Evolutionary conservation across 1,284 basidiomycete genomes (phyloP).

Genomic region (Heterobasidion parviporum): DNA sequence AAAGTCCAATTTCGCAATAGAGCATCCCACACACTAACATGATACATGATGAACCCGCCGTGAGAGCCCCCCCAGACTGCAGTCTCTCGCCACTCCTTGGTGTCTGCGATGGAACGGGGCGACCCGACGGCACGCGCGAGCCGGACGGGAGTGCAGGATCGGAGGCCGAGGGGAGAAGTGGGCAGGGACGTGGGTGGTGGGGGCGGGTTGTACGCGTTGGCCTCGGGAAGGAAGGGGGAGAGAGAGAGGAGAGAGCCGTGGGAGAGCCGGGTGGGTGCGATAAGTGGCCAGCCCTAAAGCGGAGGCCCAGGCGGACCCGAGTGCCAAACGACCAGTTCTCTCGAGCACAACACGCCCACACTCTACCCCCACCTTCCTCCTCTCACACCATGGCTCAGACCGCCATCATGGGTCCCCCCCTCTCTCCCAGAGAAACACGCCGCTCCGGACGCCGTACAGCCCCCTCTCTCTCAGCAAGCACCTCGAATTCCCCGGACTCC

Average conservation of each 20-base stretch:
- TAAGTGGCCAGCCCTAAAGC: slow-evolving; percentile 31
- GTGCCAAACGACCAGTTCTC: slow-evolving; percentile 2
- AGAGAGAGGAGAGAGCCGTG: slow-evolving; percentile 6
- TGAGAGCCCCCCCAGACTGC: too few relatives aligned
- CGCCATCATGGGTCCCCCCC: slow-evolving; percentile 63
- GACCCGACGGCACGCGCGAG: too few relatives aligned
- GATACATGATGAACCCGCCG: too few relatives aligned
- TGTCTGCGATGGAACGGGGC: too few relatives aligned
- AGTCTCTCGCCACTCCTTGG: too few relatives aligned
- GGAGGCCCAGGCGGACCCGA: slow-evolving; percentile 8
- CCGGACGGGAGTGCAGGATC: background rate
- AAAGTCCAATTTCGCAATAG: too few relatives aligned
- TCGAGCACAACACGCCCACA: slow-evolving; percentile 4
- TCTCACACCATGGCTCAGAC: slow-evolving; percentile 35
- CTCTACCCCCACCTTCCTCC: background rate
- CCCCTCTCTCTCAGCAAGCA: slow-evolving; percentile 54
- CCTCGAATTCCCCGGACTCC: slow-evolving; percentile 73
- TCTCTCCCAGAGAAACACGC: slow-evolving; percentile 66
- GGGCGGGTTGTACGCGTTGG: background rate
- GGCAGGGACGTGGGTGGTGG: background rate
- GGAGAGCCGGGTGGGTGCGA: slow-evolving; percentile 2
- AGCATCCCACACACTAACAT: too few relatives aligned
- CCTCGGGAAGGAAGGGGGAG: background rate
- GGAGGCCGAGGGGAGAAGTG: background rate
- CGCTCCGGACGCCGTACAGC: slow-evolving; percentile 67